phyloP scores from a whole-genome alignment of 495 filamentous ascomycete genomes.

The Penicillium coprophilum region DNA sequence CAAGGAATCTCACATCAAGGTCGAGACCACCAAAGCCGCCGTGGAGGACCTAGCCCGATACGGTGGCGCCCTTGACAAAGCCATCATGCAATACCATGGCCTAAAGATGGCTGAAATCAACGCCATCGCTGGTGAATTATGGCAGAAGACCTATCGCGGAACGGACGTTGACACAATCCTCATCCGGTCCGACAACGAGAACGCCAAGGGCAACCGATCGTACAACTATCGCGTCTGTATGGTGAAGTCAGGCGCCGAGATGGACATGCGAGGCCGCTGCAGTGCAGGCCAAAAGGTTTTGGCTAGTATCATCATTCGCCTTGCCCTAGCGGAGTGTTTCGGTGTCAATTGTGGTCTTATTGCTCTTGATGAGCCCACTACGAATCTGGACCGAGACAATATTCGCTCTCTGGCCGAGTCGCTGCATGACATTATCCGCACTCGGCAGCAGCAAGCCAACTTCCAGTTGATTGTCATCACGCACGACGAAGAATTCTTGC shows the following conservation, averaged over 20 bases:
- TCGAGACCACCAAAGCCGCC: slow-evolving; percentile 89
- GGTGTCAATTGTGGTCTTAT: slow-evolving; percentile 95
- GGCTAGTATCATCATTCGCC: slow-evolving; percentile 94
- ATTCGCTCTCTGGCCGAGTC: slow-evolving; percentile 83
- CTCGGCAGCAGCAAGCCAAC: slow-evolving; percentile 81
- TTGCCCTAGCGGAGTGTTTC: slow-evolving; percentile 95
- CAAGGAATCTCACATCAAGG: slow-evolving; percentile 84
- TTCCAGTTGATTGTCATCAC: slow-evolving; percentile 99
- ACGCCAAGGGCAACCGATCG: slow-evolving; percentile 68
- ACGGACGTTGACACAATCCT: slow-evolving; percentile 97
- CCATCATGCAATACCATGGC: slow-evolving; percentile 94
- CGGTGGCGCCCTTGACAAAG: slow-evolving; percentile 77
- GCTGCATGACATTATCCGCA: slow-evolving; percentile 82
- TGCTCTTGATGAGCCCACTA: slow-evolving; percentile 96
- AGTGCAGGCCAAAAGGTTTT: slow-evolving; percentile 95
- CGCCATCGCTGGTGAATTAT: slow-evolving; percentile 88
- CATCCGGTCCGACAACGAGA: slow-evolving; percentile 86
- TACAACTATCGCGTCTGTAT: slow-evolving; percentile 99
- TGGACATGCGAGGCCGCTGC: slow-evolving; percentile 99
- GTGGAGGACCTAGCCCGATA: slow-evolving; percentile 87
- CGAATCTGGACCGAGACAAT: slow-evolving; percentile 93
- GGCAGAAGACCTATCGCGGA: slow-evolving; percentile 94
- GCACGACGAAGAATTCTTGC: slow-evolving; percentile 95
- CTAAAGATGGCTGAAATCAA: slow-evolving; percentile 99
- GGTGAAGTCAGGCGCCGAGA: slow-evolving; percentile 94